Conservation (phyloP, 495 filamentous ascomycete genomes). For the Xylaria bambusicola region DNA sequence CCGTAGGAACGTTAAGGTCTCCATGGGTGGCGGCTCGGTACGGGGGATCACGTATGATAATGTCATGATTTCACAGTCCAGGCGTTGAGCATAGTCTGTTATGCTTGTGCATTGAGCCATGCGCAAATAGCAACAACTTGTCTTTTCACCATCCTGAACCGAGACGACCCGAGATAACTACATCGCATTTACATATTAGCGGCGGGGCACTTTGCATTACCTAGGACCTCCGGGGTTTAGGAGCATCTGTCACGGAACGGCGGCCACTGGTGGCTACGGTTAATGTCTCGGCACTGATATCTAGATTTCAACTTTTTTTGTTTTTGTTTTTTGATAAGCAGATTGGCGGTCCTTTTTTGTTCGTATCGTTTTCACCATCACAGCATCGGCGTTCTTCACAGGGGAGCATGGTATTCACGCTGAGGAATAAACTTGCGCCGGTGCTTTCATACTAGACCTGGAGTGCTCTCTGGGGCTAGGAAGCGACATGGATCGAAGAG, state of each 20-base stretch:
- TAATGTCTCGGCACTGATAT: slow-evolving; percentile 3
- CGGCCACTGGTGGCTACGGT: background rate
- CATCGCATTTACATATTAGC: slow-evolving; percentile 10
- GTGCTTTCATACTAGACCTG: slow-evolving; percentile 12
- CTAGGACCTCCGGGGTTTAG: background rate
- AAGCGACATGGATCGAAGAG: background rate
- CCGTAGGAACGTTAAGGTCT: slow-evolving; percentile 80
- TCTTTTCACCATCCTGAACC: too few relatives aligned
- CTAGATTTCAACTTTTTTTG: too few relatives aligned
- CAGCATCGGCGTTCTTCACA: slow-evolving; percentile 18
- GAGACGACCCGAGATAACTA: background rate
- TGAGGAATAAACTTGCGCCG: slow-evolving; percentile 1
- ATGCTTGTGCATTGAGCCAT: background rate
- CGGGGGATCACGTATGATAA: slow-evolving; percentile 71
- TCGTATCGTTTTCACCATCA: slow-evolving; percentile 11
- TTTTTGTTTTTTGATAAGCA: slow-evolving; percentile 1
- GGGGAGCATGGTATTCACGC: slow-evolving; percentile 5
- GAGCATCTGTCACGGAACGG: slow-evolving; percentile 1
- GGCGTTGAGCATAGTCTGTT: slow-evolving; percentile 39
- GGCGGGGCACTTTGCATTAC: slow-evolving; percentile 13
- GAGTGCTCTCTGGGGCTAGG: background rate
- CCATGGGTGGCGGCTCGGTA: slow-evolving; percentile 83
- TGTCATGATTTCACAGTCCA: slow-evolving; percentile 51
- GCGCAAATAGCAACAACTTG: background rate
- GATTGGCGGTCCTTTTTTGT: slow-evolving; percentile 7